Evolutionary conservation across 176 grass and related monocot genomes (phyloP).

Genomic region (Aegilops sharonensis): DNA sequence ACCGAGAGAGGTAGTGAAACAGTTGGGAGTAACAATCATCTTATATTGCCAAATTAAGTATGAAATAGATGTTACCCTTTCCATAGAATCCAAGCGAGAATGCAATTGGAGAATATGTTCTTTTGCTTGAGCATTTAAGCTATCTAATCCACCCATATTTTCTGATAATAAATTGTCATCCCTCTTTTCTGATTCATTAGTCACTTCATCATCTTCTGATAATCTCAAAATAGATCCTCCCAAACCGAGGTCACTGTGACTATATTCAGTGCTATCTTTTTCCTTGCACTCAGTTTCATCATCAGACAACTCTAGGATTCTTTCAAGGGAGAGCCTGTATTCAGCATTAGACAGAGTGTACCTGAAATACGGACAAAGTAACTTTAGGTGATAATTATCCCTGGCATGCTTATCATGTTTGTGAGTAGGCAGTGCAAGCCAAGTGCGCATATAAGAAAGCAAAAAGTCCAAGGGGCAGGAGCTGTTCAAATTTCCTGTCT

Average conservation of each 20-base stretch:
- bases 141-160: slow-evolving; percentile 52
- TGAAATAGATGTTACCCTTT: slow-evolving; percentile 56
- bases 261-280: slow-evolving; percentile 40
- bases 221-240: slow-evolving; percentile 44
- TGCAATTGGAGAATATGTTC: slow-evolving; percentile 75
- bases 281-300: slow-evolving; percentile 46
- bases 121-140: slow-evolving; percentile 64
- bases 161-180: slow-evolving; percentile 33
- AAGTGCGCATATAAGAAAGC: not conserved
- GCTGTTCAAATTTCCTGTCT: not conserved
- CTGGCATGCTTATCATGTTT: not conserved
- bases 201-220: slow-evolving; percentile 32
- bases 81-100: slow-evolving; percentile 69
- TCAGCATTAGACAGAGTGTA: slow-evolving; percentile 92
- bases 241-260: slow-evolving; percentile 27
- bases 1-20: not conserved
- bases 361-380: slow-evolving; percentile 43
- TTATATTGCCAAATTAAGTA: not conserved
- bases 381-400: not conserved
- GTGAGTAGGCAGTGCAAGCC: not conserved
- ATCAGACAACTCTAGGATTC: slow-evolving; percentile 66
- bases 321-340: slow-evolving; percentile 89
- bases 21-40: not conserved
- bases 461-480: not conserved
- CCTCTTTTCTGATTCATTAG: slow-evolving; percentile 30